These are phyloP conservation scores for Psilocybe azurescens DNA, from an alignment of 768 basidiomycete genomes.

Conservation along the genomic window DNA sequence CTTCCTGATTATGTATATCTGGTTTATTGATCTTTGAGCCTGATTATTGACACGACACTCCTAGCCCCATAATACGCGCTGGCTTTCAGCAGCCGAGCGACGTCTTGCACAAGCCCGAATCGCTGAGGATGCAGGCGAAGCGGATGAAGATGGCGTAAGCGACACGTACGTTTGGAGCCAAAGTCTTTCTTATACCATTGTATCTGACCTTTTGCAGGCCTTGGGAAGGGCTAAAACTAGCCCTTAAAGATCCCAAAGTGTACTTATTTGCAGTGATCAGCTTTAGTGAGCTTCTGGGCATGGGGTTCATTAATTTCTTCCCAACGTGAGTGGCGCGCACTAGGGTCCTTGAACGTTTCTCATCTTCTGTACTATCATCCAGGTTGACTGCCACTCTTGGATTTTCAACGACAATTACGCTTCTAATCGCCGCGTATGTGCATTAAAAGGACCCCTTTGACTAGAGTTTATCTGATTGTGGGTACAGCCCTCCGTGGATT, in stretches of 20 bases:
- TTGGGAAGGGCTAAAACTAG: slow-evolving; percentile 54
- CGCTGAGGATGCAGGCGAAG: slow-evolving; percentile 73
- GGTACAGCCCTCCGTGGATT: slow-evolving; percentile 64
- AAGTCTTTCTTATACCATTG: neutral
- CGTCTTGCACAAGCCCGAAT: slow-evolving; percentile 69
- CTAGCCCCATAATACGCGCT: slow-evolving; percentile 66
- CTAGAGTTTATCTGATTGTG: neutral
- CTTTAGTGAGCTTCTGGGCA: slow-evolving; percentile 52
- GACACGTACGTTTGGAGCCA: slow-evolving; percentile 52
- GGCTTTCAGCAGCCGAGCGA: slow-evolving; percentile 54
- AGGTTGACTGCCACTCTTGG: slow-evolving; percentile 66
- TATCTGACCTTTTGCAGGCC: slow-evolving; percentile 37
- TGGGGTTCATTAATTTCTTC: slow-evolving; percentile 68
- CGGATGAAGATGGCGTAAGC: slow-evolving; percentile 57
- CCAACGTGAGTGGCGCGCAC: slow-evolving; percentile 39
- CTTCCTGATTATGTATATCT: slow-evolving; percentile 61
- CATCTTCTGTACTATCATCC: neutral
- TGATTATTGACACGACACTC: neutral
- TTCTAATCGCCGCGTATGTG: slow-evolving; percentile 65
- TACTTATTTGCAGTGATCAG: slow-evolving; percentile 56
- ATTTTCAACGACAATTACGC: slow-evolving; percentile 58
- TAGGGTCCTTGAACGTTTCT: neutral
- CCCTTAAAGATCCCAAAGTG: slow-evolving; percentile 59
- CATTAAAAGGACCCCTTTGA: neutral
- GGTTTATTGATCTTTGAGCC: neutral